Base-by-base conservation (phyloP, 352 stramenopile genomes). In the Globisporangium radiosum region DNA sequence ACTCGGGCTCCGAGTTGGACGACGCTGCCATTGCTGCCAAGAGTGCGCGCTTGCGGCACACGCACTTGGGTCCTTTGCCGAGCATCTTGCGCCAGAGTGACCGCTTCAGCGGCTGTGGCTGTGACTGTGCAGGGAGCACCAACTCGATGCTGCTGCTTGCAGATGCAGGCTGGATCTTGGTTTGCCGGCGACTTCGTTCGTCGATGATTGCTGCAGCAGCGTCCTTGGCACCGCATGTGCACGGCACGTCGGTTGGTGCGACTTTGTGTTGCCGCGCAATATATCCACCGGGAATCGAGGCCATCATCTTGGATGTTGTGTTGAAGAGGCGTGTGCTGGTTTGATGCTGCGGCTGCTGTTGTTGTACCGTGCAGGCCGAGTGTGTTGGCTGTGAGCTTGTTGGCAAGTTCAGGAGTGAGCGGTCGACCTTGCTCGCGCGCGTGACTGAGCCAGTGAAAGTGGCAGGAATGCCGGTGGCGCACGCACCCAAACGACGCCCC, bases 51-150 rank as follows among this genome's bases (percentile, higher is more conserved):
- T 73, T 69, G 7, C 57, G 50, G 47, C 75, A 85, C 25, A 79
- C 63, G 63, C 75, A 85, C 69, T 85, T 85, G 56, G 75, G 75
- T 4, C 75, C 75, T 40, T 77, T 75, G 37, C 75, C 72, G 33
- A 85, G 53, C 19, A 85, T 53, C 57, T 82, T 82, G 58, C 75
- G 73, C 75, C 75, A 85, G 36, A 82, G 64, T 56, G 72, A 82
- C 55, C 72, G 75, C 65, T 82, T 78, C 33, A 62, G 66, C 42
- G 44, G 36, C 54, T 25, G 6, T 44, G 40, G 40, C 40, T 44
- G 40, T 44, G 36, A 57, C 5, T 51, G 19, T 39, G 52, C 14
- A 49, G 52, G 3, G 17, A 14, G 10, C 37, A 17, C 36, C 17
- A 17, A n/a, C 13, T 40, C 36, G n/a, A 17, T 14, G 53, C n/a